Conservation (phyloP, 2,329 filamentous ascomycete genomes). For the Nigrospora oryzae region DNA sequence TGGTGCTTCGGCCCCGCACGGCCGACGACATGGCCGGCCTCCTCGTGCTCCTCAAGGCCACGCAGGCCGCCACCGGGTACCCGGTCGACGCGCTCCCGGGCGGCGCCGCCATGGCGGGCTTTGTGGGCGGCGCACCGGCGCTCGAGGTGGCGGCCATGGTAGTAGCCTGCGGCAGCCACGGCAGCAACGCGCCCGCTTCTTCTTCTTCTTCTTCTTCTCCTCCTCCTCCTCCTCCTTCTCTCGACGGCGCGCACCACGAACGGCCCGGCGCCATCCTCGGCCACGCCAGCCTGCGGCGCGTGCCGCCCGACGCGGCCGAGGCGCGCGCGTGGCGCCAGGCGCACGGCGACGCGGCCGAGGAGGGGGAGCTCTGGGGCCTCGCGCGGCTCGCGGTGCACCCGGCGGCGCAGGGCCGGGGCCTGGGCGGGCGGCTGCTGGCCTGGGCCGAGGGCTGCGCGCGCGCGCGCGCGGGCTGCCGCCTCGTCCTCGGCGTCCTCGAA, state of each 20-base stretch:
- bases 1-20: background rate
- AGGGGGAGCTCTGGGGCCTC: background rate
- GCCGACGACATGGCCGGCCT: background rate
- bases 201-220: no score
- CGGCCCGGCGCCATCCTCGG: background rate
- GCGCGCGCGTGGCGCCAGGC: background rate
- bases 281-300: background rate
- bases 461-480: background rate
- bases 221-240: no score
- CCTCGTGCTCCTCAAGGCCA: background rate
- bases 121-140: background rate
- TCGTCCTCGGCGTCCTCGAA: conserved; percentile 1
- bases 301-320: background rate
- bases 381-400: background rate
- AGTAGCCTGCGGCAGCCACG: background rate
- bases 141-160: background rate
- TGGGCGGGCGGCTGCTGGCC: background rate
- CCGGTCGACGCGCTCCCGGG: background rate
- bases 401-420: background rate
- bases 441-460: background rate
- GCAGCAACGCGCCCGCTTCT: no score
- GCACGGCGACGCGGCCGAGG: background rate
- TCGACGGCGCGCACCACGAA: background rate
- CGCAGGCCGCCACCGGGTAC: background rate
- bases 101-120: background rate